Conservation (phyloP, 108 stramenopile species). For the Skeletonema menzelii region DNA sequence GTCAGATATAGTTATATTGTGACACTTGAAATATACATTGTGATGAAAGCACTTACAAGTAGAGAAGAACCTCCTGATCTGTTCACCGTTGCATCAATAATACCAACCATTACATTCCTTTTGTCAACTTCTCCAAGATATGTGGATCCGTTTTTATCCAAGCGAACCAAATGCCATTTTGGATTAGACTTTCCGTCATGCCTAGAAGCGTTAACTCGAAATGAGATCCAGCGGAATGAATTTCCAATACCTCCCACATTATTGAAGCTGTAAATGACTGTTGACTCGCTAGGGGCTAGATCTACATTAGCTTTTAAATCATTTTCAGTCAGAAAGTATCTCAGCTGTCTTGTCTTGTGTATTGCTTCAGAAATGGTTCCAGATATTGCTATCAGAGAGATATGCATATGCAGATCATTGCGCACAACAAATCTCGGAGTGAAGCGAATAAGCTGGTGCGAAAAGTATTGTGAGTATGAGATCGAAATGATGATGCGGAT, state of each 20-base stretch:
- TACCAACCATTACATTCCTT: conserved; percentile 31
- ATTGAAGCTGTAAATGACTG: conserved; percentile 18
- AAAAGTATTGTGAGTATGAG: too few relatives aligned
- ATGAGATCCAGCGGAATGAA: conserved; percentile 24
- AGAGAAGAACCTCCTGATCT: conserved; percentile 9
- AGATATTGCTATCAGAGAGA: conserved; percentile 20
- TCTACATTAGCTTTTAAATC: neutral
- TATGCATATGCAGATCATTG: conserved; percentile 26
- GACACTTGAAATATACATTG: neutral
- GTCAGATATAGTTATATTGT: neutral
- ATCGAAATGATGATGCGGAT: too few relatives aligned
- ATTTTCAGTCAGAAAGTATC: neutral
- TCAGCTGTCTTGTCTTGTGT: conserved; percentile 2
- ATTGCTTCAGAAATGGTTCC: conserved; percentile 22
- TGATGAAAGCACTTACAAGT: neutral
- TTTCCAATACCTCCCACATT: neutral
- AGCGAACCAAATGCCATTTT: conserved; percentile 40
- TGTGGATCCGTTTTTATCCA: conserved; percentile 9
- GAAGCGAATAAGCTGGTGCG: conserved; percentile 7
- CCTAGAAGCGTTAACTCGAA: conserved; percentile 20
- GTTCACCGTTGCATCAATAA: conserved; percentile 31
- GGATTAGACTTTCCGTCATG: neutral
- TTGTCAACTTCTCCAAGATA: conserved; percentile 44
- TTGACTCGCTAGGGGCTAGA: conserved; percentile 16
- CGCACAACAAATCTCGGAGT: conserved; percentile 28